A percentile compares a stretch with the other conserved stretches of the same genome.
phyloP scores from a whole-genome alignment of 176 grass and related monocot species.

The Oropetium thomaeum region DNA sequence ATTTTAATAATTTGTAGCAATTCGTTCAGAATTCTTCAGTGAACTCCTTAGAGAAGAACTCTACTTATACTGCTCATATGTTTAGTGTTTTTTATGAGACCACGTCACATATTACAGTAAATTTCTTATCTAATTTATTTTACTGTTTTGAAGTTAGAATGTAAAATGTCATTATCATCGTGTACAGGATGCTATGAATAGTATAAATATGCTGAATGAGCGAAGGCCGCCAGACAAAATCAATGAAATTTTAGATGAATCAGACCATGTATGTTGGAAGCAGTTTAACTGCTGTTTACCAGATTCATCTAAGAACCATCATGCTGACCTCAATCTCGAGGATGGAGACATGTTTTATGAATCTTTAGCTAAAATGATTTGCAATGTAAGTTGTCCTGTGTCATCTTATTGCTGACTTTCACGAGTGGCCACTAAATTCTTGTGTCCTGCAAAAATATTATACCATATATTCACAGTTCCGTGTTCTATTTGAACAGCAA shows the following conservation, averaged over 20 bases:
- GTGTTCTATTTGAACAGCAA: constrained; percentile 23
- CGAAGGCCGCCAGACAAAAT: constrained; percentile 24
- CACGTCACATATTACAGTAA: not conserved
- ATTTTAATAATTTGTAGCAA: constrained; percentile 5
- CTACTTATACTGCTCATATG: constrained; percentile 1
- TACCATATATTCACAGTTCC: not conserved
- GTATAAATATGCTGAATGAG: constrained; percentile 40
- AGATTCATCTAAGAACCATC: constrained; percentile 31
- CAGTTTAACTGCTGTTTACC: constrained; percentile 32
- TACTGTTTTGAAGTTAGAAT: not conserved
- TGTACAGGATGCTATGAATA: constrained; percentile 46
- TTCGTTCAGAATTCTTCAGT: not conserved
- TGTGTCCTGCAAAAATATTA: constrained; percentile 20
- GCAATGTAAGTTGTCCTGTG: constrained; percentile 42
- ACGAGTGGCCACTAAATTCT: not conserved
- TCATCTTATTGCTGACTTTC: constrained; percentile 24
- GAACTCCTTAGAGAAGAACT: not conserved
- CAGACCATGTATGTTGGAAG: constrained; percentile 23
- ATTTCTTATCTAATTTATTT: constrained; percentile 2
- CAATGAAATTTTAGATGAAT: constrained; percentile 29
- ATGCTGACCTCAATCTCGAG: constrained; percentile 29
- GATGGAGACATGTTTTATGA: constrained; percentile 42
- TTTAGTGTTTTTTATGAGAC: not conserved
- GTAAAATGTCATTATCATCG: not conserved
- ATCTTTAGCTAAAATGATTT: constrained; percentile 27